A percentile compares a stretch with the other conserved stretches of the same genome.
phyloP scores from a whole-genome alignment of 1,139 yeast species.

The Yamadazyma oceani region DNA sequence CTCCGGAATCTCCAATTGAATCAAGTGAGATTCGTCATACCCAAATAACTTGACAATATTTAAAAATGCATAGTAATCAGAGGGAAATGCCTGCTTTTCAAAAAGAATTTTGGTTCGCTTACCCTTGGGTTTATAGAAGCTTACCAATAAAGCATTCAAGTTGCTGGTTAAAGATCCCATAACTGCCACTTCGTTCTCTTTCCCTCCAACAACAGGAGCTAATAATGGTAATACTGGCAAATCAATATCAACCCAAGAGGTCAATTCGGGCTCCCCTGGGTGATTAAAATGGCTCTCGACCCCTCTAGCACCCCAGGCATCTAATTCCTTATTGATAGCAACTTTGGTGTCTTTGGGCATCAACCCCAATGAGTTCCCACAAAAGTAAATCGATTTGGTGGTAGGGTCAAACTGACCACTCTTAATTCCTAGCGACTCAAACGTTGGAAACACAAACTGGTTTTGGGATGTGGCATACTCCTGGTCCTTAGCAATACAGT shows the following conservation, averaged over 20 bases:
- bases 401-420: conserved; percentile 18
- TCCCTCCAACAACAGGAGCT: conserved; percentile 77
- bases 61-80: conserved; percentile 83
- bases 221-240: conserved; percentile 68
- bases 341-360: conserved; percentile 68
- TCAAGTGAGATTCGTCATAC: conserved; percentile 54
- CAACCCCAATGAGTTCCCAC: conserved; percentile 90
- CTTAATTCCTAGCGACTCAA: conserved; percentile 48
- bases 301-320: conserved; percentile 78
- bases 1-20: conserved; percentile 59
- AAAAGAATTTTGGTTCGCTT: conserved; percentile 68
- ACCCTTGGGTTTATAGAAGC: conserved; percentile 71
- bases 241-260: conserved; percentile 83
- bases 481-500: conserved; percentile 31
- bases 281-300: conserved; percentile 86
- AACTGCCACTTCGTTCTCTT: conserved; percentile 70
- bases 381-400: conserved; percentile 55
- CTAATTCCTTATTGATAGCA: conserved; percentile 65
- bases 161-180: conserved; percentile 88
- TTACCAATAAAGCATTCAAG: conserved; percentile 68
- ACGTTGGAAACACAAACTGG: conserved; percentile 61
- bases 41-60: conserved; percentile 72
- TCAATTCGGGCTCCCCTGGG: conserved; percentile 44
- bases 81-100: conserved; percentile 88
- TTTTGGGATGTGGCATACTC: conserved; percentile 37